phyloP scores from a whole-genome alignment of 164 flowering plant species.

The Berberis vulgaris region DNA sequence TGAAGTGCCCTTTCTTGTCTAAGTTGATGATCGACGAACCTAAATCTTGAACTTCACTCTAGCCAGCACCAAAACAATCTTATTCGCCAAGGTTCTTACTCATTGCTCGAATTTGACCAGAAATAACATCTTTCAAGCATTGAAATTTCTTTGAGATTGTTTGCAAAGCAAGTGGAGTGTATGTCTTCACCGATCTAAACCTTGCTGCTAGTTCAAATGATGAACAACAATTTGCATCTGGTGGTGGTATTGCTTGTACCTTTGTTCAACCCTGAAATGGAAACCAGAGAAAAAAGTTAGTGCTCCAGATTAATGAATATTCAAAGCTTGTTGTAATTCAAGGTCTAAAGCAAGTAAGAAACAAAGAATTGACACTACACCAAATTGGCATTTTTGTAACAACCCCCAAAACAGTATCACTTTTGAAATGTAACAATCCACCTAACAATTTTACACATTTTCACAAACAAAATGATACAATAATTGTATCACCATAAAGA shows the following conservation, averaged over 20 bases:
- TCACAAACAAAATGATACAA: no score
- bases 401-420: no score
- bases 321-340: neutral
- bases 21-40: constrained; percentile 73
- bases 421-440: no score
- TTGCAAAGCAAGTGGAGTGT: constrained; percentile 82
- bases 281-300: neutral
- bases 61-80: constrained; percentile 34
- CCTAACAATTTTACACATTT: no score
- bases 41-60: constrained; percentile 56
- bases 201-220: constrained; percentile 89
- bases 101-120: constrained; percentile 49
- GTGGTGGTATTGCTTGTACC: constrained; percentile 89
- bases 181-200: constrained; percentile 74
- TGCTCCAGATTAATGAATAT: neutral
- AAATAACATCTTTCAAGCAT: constrained; percentile 79
- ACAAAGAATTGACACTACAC: neutral
- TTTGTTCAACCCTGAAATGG: constrained; percentile 76
- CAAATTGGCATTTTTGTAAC: no score
- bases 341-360: neutral
- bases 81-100: constrained; percentile 79
- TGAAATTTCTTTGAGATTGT: constrained; percentile 91
- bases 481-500: no score
- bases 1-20: constrained; percentile 87
- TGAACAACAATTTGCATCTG: constrained; percentile 88